phyloP scores from a whole-genome alignment of 2,329 filamentous ascomycete genomes.

The Ascochyta rabiei region DNA sequence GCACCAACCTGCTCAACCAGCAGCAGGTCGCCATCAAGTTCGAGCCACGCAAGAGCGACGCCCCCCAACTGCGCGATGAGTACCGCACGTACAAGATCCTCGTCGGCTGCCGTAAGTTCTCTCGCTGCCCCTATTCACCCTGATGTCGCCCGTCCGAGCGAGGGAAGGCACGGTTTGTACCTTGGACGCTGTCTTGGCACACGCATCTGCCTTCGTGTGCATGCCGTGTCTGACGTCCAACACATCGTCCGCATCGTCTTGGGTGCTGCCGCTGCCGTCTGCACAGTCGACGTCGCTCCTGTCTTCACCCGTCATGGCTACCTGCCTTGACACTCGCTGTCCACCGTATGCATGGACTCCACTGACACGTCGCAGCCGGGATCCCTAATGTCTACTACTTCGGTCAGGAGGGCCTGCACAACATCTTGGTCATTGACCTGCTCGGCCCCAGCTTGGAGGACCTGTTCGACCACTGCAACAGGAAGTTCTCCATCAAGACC shows the following conservation, averaged over 20 bases:
- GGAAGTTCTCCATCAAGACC: constrained; percentile 94
- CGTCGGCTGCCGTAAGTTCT: constrained; percentile 92
- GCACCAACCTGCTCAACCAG: constrained; percentile 97
- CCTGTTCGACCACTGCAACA: constrained; percentile 95
- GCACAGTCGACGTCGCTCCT: neutral
- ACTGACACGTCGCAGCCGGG: constrained; percentile 67
- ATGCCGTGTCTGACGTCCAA: neutral
- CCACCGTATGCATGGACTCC: neutral
- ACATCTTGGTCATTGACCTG: constrained; percentile 97
- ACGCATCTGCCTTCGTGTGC: neutral
- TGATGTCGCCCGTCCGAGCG: constrained; percentile 13
- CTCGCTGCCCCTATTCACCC: constrained; percentile 20
- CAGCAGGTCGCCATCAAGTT: constrained; percentile 99
- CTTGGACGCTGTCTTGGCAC: constrained; percentile 15
- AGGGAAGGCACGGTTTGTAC: constrained; percentile 15
- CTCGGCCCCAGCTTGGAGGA: constrained; percentile 95
- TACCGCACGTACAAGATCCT: constrained; percentile 99
- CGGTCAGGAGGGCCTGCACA: constrained; percentile 96
- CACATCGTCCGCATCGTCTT: neutral
- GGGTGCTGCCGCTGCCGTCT: neutral
- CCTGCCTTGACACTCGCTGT: neutral
- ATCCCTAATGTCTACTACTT: constrained; percentile 99
- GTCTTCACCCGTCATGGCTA: neutral
- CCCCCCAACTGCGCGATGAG: constrained; percentile 95
- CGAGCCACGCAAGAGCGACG: constrained; percentile 98